Evolutionary conservation across 2,329 filamentous ascomycete genomes (phyloP), one percentile per base, ranked within the genome.

Genomic region (Diaporthe longicolla): DNA sequence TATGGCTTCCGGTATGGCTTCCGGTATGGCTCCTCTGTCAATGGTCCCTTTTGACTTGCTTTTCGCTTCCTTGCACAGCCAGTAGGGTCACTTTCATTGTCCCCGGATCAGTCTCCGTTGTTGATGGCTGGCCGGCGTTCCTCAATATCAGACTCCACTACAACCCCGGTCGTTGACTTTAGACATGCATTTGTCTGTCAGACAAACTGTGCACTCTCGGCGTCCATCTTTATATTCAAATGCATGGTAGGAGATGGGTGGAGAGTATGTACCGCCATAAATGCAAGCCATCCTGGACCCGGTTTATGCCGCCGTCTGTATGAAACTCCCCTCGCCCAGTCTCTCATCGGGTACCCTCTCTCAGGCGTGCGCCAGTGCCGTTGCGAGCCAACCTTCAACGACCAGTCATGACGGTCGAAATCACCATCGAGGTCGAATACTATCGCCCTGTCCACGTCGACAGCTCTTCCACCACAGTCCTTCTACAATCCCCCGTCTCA

Each of bases 401-500:
- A 52, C 17, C 29, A 19, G 50, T 17, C 43, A 75, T 75, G 73
- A 29, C 69, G 63, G 19, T 59, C 21, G 59, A 43, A 1, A 70
- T 73, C 50, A 73, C 73, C 40, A 45, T 75, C 29, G 63, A 73
- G 50, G 65, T 75, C n/a, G 70, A 65, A 21, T 54, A 65, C 40
- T 73, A 75, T 59, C 63, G 71, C 13, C 65, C 72, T 21, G 37
- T 24, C 37, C 58, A 70, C 48, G 26, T 72, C 10, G 69, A 59
- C 37, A 50, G 43, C 40, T 48, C 15, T n/a, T 35, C 54, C 3
- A 66, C 58, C 5, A 24, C 15, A 19, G 24, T 73, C 10, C n/a
- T 70, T 6, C 50, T 75, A 7, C 73, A 75, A 35, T 70, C 65
- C 32, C 73, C 71, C 19, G 50, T 70, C 19, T 61, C 66, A 37